Conservation (phyloP, 2,329 filamentous ascomycete species). For the Fusarium temperatum region DNA sequence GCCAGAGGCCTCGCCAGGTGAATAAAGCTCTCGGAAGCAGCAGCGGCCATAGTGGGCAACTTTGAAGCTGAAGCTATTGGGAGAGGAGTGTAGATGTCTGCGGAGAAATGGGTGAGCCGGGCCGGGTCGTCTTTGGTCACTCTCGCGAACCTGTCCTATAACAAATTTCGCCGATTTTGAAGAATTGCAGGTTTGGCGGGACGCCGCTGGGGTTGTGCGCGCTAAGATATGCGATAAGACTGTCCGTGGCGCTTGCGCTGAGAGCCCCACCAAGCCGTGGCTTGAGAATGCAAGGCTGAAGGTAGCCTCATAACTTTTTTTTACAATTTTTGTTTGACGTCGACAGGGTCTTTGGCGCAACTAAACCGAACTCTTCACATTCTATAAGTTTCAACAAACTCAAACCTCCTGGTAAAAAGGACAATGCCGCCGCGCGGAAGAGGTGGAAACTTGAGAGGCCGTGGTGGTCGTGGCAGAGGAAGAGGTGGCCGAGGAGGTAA, state of each 20-base stretch:
- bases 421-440: slow-evolving; percentile 50
- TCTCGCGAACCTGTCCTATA: slow-evolving; percentile 46
- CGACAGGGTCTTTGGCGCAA: not conserved
- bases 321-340: slow-evolving; percentile 9
- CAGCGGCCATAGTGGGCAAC: slow-evolving; percentile 77
- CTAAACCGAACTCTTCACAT: not conserved
- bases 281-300: slow-evolving; percentile 50
- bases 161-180: slow-evolving; percentile 55
- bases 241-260: slow-evolving; percentile 43
- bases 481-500: slow-evolving; percentile 46
- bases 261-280: slow-evolving; percentile 47
- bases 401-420: rapidly evolving
- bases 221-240: slow-evolving; percentile 57
- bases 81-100: slow-evolving; percentile 18
- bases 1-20: slow-evolving; percentile 94
- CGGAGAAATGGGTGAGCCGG: slow-evolving; percentile 32
- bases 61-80: slow-evolving; percentile 17
- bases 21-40: slow-evolving; percentile 84
- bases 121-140: slow-evolving; percentile 29
- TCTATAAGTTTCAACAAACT: not conserved
- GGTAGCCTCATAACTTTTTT: slow-evolving; percentile 47
- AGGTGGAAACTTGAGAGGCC: slow-evolving; percentile 47
- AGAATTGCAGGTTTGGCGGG: slow-evolving; percentile 53
- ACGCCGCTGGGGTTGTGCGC: slow-evolving; percentile 61
- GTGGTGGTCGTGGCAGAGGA: slow-evolving; percentile 42